phyloP scores from a whole-genome alignment of 106 monocot genomes.

The Gastrodia elata region DNA sequence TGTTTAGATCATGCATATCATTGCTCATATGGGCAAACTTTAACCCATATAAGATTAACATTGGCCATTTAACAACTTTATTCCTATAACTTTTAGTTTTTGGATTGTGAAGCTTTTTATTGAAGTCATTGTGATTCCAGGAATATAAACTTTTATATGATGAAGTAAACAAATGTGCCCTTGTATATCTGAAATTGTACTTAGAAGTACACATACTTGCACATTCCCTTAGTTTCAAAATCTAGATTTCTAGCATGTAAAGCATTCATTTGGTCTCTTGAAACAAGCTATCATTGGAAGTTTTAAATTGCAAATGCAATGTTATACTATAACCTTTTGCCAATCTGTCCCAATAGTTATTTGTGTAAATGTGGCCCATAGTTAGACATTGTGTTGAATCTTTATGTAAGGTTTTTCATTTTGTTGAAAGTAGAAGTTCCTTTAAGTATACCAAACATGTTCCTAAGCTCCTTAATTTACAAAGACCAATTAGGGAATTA shows the following conservation, averaged over 20 bases:
- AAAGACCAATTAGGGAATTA: constrained; percentile 63
- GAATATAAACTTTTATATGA: not conserved
- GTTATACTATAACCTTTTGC: not conserved
- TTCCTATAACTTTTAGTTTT: not conserved
- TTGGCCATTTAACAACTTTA: not conserved
- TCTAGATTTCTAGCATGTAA: not conserved
- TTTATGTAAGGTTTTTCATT: constrained; percentile 35
- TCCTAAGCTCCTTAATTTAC: not conserved
- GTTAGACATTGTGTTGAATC: constrained; percentile 38
- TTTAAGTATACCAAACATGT: not conserved
- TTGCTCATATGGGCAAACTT: too few species aligned
- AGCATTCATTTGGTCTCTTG: not conserved
- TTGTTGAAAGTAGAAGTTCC: not conserved
- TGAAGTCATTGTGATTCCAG: not conserved
- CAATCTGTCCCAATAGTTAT: not conserved
- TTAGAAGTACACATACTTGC: not conserved
- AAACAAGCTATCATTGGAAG: not conserved
- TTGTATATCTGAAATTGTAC: not conserved
- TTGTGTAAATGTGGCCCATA: constrained; percentile 7
- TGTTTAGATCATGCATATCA: too few species aligned
- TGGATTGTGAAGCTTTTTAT: not conserved
- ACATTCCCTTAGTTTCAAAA: not conserved
- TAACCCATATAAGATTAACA: too few species aligned
- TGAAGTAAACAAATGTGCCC: not conserved
- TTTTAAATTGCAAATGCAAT: not conserved